Evolutionary conservation across 2,329 filamentous ascomycete species (phyloP).

Genomic region (Ampelomyces quisqualis): DNA sequence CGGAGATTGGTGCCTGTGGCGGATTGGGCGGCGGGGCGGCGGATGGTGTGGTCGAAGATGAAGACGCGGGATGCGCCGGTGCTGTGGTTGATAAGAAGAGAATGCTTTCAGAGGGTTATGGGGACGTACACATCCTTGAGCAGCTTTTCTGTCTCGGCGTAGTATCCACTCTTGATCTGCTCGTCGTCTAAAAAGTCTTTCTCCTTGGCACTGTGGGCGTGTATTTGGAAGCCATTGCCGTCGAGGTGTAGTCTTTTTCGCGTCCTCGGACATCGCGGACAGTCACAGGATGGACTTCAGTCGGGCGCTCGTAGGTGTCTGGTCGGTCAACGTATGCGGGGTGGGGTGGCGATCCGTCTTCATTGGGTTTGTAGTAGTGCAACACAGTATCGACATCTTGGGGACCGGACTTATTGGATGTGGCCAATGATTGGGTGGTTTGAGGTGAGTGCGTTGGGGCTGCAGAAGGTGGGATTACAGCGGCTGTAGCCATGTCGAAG

Average conservation of each 20-base stretch:
- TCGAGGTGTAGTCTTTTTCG: conserved; percentile 49
- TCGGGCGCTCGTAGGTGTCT: conserved; percentile 37
- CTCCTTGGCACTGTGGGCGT: conserved; percentile 32
- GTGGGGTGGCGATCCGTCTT: conserved; percentile 32
- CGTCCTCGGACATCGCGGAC: conserved; percentile 51
- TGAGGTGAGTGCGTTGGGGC: conserved; percentile 20
- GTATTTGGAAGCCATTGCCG: conserved; percentile 43
- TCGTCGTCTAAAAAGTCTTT: conserved; percentile 42
- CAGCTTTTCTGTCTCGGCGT: conserved; percentile 40
- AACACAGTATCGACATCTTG: conserved; percentile 31
- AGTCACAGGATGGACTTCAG: conserved; percentile 28
- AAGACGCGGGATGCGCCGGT: conserved; percentile 59
- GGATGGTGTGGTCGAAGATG: conserved; percentile 66
- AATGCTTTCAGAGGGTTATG: no score
- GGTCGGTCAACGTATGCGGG: conserved; percentile 33
- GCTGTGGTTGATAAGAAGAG: conserved; percentile 32
- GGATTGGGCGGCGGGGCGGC: conserved; percentile 38
- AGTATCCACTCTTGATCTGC: conserved; percentile 38
- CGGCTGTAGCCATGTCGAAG: conserved; percentile 30
- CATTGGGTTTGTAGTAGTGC: conserved; percentile 33
- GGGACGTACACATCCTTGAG: conserved; percentile 41
- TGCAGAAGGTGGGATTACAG: conserved; percentile 24
- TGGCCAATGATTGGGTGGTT: conserved; percentile 8
- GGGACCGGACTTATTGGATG: conserved; percentile 4
- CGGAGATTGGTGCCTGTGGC: conserved; percentile 36